These are phyloP conservation scores for Euptelea pleiosperma DNA, from an alignment of 164 flowering plant species.

Conservation along the genomic window DNA sequence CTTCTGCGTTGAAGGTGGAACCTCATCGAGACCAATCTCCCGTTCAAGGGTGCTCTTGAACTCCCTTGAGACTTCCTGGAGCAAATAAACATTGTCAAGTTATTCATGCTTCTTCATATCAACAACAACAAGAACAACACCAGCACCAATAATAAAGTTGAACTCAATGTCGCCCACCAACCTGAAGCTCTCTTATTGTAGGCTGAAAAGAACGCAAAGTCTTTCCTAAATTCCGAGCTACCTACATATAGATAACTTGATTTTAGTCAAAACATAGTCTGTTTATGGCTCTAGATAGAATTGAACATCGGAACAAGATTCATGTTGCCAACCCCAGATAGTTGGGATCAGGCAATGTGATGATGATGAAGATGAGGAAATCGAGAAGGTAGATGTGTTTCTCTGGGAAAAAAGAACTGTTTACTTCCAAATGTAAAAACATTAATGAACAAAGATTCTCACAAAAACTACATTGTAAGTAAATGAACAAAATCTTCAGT, in stretches of 20 bases:
- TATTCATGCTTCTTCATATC: neutral
- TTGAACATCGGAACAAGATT: no score
- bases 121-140: neutral
- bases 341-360: no score
- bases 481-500: no score
- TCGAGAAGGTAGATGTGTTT: no score
- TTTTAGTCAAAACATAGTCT: neutral
- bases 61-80: conserved; percentile 93
- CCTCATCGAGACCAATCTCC: conserved; percentile 94
- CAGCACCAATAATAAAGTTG: no score
- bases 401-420: no score
- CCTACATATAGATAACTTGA: conserved; percentile 44
- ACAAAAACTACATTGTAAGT: no score
- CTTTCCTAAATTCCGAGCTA: conserved; percentile 90
- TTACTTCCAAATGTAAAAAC: no score
- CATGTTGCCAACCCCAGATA: no score
- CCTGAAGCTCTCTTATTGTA: conserved; percentile 96
- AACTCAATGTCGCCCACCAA: conserved; percentile 16
- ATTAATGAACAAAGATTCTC: no score
- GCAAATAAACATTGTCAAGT: conserved; percentile 4
- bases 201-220: conserved; percentile 94
- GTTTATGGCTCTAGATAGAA: no score
- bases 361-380: no score
- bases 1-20: conserved; percentile 36
- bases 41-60: conserved; percentile 89